phyloP scores from a whole-genome alignment of 2,329 filamentous ascomycete species.

The Sclerotinia glacialis region DNA sequence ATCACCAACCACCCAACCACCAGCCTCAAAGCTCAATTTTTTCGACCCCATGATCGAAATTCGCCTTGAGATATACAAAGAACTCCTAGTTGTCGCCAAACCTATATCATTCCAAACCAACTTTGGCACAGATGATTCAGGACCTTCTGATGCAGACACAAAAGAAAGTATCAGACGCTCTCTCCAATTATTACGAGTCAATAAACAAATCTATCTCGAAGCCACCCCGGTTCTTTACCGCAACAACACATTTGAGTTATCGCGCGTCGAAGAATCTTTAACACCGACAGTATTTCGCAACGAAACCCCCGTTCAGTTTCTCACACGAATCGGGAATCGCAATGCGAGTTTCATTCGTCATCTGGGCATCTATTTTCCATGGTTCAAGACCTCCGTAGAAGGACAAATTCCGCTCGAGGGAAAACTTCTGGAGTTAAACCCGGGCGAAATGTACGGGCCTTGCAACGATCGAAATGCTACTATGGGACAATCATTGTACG shows the following conservation, averaged over 20 bases:
- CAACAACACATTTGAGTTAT: background rate
- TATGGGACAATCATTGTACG: background rate
- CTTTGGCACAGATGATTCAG: no score
- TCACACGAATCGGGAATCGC: background rate
- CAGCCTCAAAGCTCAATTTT: background rate
- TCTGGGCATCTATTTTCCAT: background rate
- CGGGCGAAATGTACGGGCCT: background rate
- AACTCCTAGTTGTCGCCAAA: background rate
- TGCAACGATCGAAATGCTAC: background rate
- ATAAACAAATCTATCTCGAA: background rate
- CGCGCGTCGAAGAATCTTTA: background rate
- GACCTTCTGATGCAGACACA: rapidly evolving
- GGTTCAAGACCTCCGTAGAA: no score
- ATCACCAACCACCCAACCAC: background rate
- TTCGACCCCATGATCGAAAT: background rate
- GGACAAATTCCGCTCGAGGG: background rate
- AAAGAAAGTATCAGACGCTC: background rate
- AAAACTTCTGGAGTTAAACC: background rate
- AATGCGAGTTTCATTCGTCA: background rate
- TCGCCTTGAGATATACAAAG: background rate
- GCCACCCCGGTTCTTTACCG: background rate
- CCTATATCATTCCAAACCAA: no score
- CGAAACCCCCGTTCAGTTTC: background rate
- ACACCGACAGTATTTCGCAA: background rate
- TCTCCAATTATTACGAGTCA: background rate